phyloP scores from a whole-genome alignment of 208 protist species.

The Tetramitus jugosus region DNA sequence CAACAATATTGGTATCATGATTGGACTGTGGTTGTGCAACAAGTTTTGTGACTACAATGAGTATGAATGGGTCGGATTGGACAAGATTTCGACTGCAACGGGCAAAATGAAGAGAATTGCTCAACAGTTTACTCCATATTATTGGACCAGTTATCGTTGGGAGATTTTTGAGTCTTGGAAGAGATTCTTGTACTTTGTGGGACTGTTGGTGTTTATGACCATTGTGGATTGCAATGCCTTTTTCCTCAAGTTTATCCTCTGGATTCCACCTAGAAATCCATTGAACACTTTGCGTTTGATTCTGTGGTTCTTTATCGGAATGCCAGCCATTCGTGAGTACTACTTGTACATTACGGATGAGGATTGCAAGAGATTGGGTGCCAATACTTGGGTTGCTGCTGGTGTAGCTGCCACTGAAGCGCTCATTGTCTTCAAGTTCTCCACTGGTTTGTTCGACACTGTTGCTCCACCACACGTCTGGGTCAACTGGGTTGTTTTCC shows the following conservation, averaged over 20 bases:
- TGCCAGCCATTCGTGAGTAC: slow-evolving; percentile 73
- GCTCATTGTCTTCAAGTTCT: slow-evolving; percentile 1
- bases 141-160: slow-evolving; percentile 44
- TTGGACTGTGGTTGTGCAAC: slow-evolving; percentile 52
- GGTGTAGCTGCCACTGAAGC: not conserved
- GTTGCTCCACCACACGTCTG: slow-evolving; percentile 5
- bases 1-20: slow-evolving; percentile 81
- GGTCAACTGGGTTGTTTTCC: not conserved
- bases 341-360: slow-evolving; percentile 74
- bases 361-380: slow-evolving; percentile 8
- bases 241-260: slow-evolving; percentile 87
- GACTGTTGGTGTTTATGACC: slow-evolving; percentile 35
- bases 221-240: slow-evolving; percentile 81
- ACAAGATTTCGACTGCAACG: slow-evolving; percentile 9
- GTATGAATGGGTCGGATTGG: slow-evolving; percentile 31
- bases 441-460: not conserved
- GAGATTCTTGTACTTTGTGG: slow-evolving; percentile 39
- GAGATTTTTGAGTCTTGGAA: slow-evolving; percentile 37
- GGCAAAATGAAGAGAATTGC: slow-evolving; percentile 16
- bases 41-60: slow-evolving; percentile 38
- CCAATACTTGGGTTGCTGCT: not conserved
- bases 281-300: slow-evolving; percentile 71
- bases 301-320: slow-evolving; percentile 68
- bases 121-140: slow-evolving; percentile 40
- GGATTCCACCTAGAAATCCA: slow-evolving; percentile 65